Evolutionary conservation across 148 eudicot genomes (phyloP), one percentile per base, ranked within the genome.

Genomic region (Polygonum maritimum): DNA sequence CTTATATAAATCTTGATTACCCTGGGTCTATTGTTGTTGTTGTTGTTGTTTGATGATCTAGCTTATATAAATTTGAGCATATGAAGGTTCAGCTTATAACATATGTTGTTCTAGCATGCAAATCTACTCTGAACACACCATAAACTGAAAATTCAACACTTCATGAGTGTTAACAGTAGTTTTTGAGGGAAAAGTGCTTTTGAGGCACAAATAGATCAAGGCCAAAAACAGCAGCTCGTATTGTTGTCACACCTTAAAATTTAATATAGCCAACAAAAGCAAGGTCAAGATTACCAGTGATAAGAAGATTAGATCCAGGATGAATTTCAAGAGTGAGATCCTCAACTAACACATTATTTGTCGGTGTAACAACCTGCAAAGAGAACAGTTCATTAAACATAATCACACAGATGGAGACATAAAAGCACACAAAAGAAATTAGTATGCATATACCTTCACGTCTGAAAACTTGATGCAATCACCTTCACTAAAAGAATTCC

Each of bases 241-340:
- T 8, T 58, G 14, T 49, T 49, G 10, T 12, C 54, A 15, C 69
- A 26, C 5, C 13, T 10, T 60, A 60, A 60, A 3, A 22, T 11
- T 26, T 60, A 31, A 60, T 60, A 9, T 22, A 60, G 26, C 22
- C 60, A n/a, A 21, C 38, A 22, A 22, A 60, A 60, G 36, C 36
- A 12, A 26, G 69, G 21, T 67, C 75, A 72, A 21, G 14, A 33
- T 73, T 81, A 96, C 99, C 99, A 76, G 99, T 96, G 60, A 96
- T 96, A 77, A 96, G 89, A 79, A 96, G 96, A 86, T 95, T 96
- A 41, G 99, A 92, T 78, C 99, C 99, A 54, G 88, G 82, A 81
- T 89, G 93, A 83, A 96, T 92, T 87, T 84, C 87, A 47, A 96
- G 86, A 33, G 89, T 84, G 79, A 96, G 82, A 79, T 92, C 91